A percentile compares a stretch with the other conserved stretches of the same genome.
Evolutionary conservation across 768 basidiomycete genomes (phyloP).

Genomic region (Erythrobasidium yunnanense): DNA sequence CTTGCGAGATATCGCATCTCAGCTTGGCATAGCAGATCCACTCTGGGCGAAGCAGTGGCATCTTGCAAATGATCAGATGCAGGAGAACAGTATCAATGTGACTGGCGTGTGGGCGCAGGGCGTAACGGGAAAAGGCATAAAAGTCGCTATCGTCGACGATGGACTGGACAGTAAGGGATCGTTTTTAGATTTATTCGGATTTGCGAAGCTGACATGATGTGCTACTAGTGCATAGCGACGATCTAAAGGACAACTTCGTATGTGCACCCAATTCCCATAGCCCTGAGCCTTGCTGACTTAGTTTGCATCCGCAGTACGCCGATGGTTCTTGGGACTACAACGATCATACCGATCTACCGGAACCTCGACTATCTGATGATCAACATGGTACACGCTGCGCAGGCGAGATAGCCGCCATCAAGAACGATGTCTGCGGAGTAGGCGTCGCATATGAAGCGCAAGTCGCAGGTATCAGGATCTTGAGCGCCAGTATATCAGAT

Average conservation of each 20-base stretch:
- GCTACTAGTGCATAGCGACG: constrained; percentile 52
- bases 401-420: constrained; percentile 84
- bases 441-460: constrained; percentile 86
- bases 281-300: too few species aligned
- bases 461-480: constrained; percentile 85
- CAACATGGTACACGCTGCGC: constrained; percentile 97
- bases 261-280: constrained; percentile 43
- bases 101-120: constrained; percentile 83
- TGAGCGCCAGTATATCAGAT: constrained; percentile 88
- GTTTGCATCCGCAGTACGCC: constrained; percentile 2
- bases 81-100: constrained; percentile 72
- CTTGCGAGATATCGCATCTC: constrained; percentile 45
- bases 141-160: constrained; percentile 84
- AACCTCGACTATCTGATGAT: constrained; percentile 77
- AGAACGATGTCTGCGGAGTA: constrained; percentile 85
- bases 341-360: constrained; percentile 75
- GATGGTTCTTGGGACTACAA: constrained; percentile 60
- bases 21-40: constrained; percentile 67
- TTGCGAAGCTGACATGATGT: background rate
- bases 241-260: constrained; percentile 85
- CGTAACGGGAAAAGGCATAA: constrained; percentile 72
- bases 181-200: background rate
- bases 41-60: constrained; percentile 84
- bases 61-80: constrained; percentile 72
- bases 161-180: constrained; percentile 62